Base-by-base conservation (phyloP, 169 alveolate species). In the Plasmodium fragile region DNA sequence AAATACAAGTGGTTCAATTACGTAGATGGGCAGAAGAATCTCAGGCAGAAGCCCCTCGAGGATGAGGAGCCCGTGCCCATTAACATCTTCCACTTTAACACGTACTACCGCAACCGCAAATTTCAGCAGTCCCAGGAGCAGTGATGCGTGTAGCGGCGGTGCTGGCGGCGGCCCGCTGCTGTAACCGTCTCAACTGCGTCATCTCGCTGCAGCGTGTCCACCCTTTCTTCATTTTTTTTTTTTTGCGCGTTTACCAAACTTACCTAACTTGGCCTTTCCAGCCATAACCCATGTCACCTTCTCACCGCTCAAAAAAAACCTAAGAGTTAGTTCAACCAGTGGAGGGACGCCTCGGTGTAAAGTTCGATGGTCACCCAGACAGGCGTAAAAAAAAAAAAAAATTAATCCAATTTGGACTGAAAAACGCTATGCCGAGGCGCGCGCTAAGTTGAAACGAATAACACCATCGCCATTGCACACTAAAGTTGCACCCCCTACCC, bases 81-180 rank as follows among this genome's bases (percentile, higher is more conserved):
- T 18, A 96, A 96, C 55, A 94, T 96, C 30, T 96, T 96, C 95
- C 83, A 75, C 25, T 96, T 96, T 83, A 96, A 96, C 90, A 96
- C 96, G 25, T 82, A 96, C 32, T 94, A 93, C 41, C 75, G 97
- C 32, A 93, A 84, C 82, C 92, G 91, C 59, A 91, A 91, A 28
- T 59, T 77, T 49, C 39, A 78, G 53, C 69, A 87, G 16, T 82
- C 92, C 28, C 41, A 5, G 11, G 71, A 82, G 28, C 36, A 41
- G 43, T 59, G 28, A 11, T 11, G 16, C 3, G 52, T 6, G 16
- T 4, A 41, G 72, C 75, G 75, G 34, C 55, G n/a, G n/a, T n/a
- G n/a, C n/a, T n/a, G n/a, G n/a, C n/a, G n/a, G n/a, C n/a, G n/a
- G n/a, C n/a, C n/a, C n/a, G n/a, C n/a, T n/a, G n/a, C n/a, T n/a